Percentiles rank a stretch among this genome's conserved stretches.
phyloP scores from a whole-genome alignment of 805 yeast genomes.

The Pichia thaimueangensis region DNA sequence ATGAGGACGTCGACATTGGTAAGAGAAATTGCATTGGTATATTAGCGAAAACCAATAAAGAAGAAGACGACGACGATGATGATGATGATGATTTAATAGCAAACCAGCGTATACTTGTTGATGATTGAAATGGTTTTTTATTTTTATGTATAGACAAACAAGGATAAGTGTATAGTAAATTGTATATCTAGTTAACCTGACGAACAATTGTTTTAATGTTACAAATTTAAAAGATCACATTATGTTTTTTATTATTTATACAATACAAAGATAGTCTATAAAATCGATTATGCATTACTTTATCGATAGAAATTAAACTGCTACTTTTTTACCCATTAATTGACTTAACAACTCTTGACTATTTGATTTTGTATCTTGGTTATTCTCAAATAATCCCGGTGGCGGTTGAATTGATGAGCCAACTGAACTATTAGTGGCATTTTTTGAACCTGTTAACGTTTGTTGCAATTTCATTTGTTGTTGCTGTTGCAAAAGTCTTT shows the following conservation, averaged over 20 bases:
- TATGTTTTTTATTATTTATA: too few species aligned
- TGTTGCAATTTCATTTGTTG: constrained; percentile 26
- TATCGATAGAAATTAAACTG: constrained; percentile 15
- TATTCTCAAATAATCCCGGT: constrained; percentile 50
- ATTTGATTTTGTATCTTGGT: constrained; percentile 15
- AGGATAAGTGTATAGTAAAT: neutral
- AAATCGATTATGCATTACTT: too few species aligned
- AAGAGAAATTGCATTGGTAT: neutral
- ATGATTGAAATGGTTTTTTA: too few species aligned
- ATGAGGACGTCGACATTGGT: neutral
- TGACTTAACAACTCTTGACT: constrained; percentile 74
- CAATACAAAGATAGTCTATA: too few species aligned
- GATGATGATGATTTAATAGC: constrained; percentile 5
- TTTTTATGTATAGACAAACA: neutral
- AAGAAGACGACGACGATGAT: constrained; percentile 1
- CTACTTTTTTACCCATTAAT: constrained; percentile 58
- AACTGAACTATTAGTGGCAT: constrained; percentile 23
- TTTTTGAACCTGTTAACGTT: constrained; percentile 15
- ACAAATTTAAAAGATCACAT: neutral
- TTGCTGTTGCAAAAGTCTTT: constrained; percentile 8
- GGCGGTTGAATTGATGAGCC: constrained; percentile 53
- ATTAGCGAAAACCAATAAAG: neutral
- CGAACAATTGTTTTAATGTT: neutral
- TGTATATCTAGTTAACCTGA: neutral
- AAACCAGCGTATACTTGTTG: constrained; percentile 7